Evolutionary conservation across 768 basidiomycete genomes (phyloP).

Genomic region (Ephemerocybe angulata): DNA sequence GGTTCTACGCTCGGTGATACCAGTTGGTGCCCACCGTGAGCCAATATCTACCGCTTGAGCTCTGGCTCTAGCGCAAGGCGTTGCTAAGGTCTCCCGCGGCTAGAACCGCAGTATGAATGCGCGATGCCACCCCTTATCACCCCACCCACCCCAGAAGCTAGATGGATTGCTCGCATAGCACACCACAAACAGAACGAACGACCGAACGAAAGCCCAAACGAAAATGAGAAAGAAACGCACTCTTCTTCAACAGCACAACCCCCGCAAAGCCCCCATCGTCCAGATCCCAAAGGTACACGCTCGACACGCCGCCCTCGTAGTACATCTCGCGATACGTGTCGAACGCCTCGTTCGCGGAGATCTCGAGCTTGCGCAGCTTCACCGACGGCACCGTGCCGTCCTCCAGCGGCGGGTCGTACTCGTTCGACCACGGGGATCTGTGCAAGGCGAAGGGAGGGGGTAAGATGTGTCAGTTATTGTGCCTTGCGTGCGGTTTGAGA

Average conservation of each 20-base stretch:
- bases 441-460: not conserved
- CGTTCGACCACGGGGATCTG: conserved; percentile 98
- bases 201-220: not conserved
- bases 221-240: conserved; percentile 38
- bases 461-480: not conserved
- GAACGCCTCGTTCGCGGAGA: conserved; percentile 92
- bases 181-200: not conserved
- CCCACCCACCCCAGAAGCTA: too few relatives aligned
- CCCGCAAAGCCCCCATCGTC: conserved; percentile 97
- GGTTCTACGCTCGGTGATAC: too few relatives aligned
- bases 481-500: too few relatives aligned
- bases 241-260: conserved; percentile 93
- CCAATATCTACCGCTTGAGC: too few relatives aligned
- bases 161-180: too few relatives aligned
- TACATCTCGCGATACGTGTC: conserved; percentile 99
- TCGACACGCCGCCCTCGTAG: conserved; percentile 96
- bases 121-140: too few relatives aligned
- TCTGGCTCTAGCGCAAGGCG: too few relatives aligned
- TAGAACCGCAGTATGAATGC: too few relatives aligned
- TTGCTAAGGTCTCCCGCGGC: too few relatives aligned
- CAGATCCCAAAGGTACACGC: conserved; percentile 96
- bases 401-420: conserved; percentile 86
- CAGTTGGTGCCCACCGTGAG: too few relatives aligned
- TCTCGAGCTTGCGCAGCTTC: conserved; percentile 86
- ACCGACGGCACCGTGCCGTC: conserved; percentile 85